Conservation (phyloP, 208 protist genomes). For the Perkinsela sp. region DNA sequence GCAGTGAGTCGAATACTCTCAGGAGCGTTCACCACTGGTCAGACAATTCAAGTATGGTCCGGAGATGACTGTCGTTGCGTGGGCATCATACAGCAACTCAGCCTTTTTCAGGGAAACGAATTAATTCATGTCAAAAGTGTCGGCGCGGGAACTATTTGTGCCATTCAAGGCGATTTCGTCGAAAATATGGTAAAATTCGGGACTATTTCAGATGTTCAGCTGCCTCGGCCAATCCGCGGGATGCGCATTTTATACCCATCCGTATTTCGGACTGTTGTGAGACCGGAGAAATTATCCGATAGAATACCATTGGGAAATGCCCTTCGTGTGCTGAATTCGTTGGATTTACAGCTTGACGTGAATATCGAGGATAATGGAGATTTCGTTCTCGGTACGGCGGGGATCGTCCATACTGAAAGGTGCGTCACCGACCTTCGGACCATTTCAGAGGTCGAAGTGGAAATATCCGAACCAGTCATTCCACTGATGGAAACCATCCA, state of each 20-base stretch:
- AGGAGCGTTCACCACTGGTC: neutral
- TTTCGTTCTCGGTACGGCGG: slow-evolving; percentile 76
- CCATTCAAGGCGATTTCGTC: neutral
- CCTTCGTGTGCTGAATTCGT: slow-evolving; percentile 71
- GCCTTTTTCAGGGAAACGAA: neutral
- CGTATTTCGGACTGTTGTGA: slow-evolving; percentile 81
- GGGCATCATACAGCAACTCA: neutral
- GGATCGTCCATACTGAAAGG: slow-evolving; percentile 82
- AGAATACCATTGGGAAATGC: slow-evolving; percentile 30
- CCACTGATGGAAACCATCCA: slow-evolving; percentile 49
- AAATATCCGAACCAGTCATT: slow-evolving; percentile 47
- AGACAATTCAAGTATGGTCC: neutral
- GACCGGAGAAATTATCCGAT: slow-evolving; percentile 47
- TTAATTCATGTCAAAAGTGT: neutral
- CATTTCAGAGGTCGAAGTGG: slow-evolving; percentile 46
- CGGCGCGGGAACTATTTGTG: neutral
- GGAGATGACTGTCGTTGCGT: neutral
- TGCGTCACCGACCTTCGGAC: slow-evolving; percentile 75
- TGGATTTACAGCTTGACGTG: slow-evolving; percentile 75
- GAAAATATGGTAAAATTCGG: neutral
- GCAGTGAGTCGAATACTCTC: neutral
- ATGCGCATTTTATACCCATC: slow-evolving; percentile 12
- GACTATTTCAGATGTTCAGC: neutral
- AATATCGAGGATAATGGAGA: slow-evolving; percentile 75
- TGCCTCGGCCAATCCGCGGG: neutral